Evolutionary conservation across 129 eudicot genomes (phyloP).

Genomic region (Apium graveolens): DNA sequence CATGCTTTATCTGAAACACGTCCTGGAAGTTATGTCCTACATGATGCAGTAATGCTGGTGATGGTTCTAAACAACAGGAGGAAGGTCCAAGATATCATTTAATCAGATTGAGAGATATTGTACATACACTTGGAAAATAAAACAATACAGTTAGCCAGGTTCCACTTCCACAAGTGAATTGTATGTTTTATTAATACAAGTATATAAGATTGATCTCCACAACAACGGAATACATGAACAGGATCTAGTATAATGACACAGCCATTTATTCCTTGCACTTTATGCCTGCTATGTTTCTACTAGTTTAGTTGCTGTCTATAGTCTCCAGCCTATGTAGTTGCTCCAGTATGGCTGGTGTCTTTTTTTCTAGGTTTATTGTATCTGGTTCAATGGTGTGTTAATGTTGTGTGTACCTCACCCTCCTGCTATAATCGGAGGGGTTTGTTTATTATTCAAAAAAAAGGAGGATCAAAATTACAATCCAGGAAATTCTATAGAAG

Average conservation of each 20-base stretch:
- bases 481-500: not conserved
- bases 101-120: not conserved
- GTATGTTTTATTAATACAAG: not conserved
- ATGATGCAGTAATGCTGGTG: slow-evolving; percentile 47
- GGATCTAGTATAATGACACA: too few relatives aligned
- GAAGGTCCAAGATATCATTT: not conserved
- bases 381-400: too few relatives aligned
- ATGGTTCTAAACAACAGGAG: slow-evolving; percentile 32
- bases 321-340: too few relatives aligned
- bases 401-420: too few relatives aligned
- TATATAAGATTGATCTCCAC: not conserved
- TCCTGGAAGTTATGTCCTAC: slow-evolving; percentile 78
- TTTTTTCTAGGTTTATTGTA: too few relatives aligned
- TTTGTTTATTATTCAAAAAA: too few relatives aligned
- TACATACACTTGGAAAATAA: not conserved
- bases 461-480: not conserved
- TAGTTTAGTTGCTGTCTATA: too few relatives aligned
- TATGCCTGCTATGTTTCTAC: too few relatives aligned
- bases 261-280: too few relatives aligned
- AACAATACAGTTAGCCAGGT: not conserved
- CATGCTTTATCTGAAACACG: slow-evolving; percentile 89
- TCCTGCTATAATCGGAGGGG: too few relatives aligned
- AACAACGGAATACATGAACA: not conserved
- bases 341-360: too few relatives aligned
- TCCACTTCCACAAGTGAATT: not conserved